These are phyloP conservation scores for Sporothrix brasiliensis DNA, from an alignment of 2,329 filamentous ascomycete genomes.

Conservation along the genomic window DNA sequence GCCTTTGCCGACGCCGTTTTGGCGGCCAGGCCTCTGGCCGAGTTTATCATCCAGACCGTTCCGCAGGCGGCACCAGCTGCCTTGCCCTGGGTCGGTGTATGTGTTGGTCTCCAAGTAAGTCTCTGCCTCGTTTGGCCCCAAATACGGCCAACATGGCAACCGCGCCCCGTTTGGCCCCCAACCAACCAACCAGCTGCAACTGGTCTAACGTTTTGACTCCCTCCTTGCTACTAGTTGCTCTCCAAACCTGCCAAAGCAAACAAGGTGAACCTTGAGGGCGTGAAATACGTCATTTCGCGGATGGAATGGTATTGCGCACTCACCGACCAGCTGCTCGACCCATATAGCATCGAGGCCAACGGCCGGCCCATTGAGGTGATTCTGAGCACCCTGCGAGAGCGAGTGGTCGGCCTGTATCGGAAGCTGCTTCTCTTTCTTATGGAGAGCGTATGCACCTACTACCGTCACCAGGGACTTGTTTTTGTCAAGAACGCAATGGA, in stretches of 20 bases:
- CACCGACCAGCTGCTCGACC: slow-evolving; percentile 39
- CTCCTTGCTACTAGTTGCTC: slow-evolving; percentile 39
- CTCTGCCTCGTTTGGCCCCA: neutral
- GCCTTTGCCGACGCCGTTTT: slow-evolving; percentile 38
- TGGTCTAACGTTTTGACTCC: neutral
- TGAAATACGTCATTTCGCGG: slow-evolving; percentile 44
- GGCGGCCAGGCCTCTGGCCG: slow-evolving; percentile 38
- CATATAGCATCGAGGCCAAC: slow-evolving; percentile 26
- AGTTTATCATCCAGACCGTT: slow-evolving; percentile 39
- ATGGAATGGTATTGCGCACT: slow-evolving; percentile 48
- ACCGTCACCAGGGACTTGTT: slow-evolving; percentile 39
- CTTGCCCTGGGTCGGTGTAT: slow-evolving; percentile 46
- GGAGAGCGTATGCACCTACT: slow-evolving; percentile 46
- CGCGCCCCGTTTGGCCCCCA: neutral
- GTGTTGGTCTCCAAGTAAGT: slow-evolving; percentile 43
- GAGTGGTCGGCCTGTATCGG: slow-evolving; percentile 45
- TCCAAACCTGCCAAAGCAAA: slow-evolving; percentile 40
- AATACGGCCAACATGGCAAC: too few relatives aligned
- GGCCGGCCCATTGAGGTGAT: slow-evolving; percentile 30
- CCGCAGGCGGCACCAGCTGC: slow-evolving; percentile 41
- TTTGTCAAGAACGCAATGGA: slow-evolving; percentile 42
- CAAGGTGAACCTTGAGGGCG: slow-evolving; percentile 42
- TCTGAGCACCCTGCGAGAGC: slow-evolving; percentile 36
- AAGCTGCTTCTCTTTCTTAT: slow-evolving; percentile 48
- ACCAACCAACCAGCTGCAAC: neutral